Base-by-base conservation (phyloP, 805 yeast genomes). In the Starmerella tilneyi region DNA sequence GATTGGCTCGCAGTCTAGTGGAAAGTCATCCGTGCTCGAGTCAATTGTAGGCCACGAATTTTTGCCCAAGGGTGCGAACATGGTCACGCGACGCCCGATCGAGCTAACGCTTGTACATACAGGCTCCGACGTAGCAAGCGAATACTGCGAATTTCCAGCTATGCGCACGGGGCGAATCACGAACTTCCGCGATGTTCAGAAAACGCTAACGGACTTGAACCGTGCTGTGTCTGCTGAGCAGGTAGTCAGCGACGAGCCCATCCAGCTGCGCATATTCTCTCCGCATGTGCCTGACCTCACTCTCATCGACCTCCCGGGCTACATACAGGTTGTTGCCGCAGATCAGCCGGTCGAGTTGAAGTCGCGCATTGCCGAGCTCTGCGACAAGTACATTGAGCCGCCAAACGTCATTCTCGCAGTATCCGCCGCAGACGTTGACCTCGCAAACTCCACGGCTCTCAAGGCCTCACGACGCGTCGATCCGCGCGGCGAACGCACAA, bases 31-130 rank as follows among this genome's bases (percentile, higher is more conserved):
- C 1, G 98, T 92, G 1, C 71, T 92, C 39, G 98, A 92, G 62
- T 76, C 96, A 6, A 83, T 92, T 47, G 99, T 92, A 5, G 99
- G 99, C n/a, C 94, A 84, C 56, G 96, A 92, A 61, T 92, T 92
- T 55, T 67, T 92, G 47, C 99, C 99, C 28, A 92, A 92, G 63
- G 99, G 99, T 26, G 76, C 84, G 33, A 92, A 94, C 60, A 94
- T 92, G 98, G 98, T 94, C 27, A 92, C 99, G 0, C 76, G 97
- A 62, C 74, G 98, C 56, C 99, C 99, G 1, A 89, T 92, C 38
- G 99, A 92, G 65, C 71, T 92, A 52, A 94, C 98, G 0, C 69
- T 92, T 40, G 80, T 92, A 8, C 88, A 92, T 59, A 77, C 94
- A 3, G 19, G 8, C 88, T 94, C n/a, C 15, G 71, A 71, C 9